Conservation (phyloP, 2,329 filamentous ascomycete species). For the Alternaria sp. region DNA sequence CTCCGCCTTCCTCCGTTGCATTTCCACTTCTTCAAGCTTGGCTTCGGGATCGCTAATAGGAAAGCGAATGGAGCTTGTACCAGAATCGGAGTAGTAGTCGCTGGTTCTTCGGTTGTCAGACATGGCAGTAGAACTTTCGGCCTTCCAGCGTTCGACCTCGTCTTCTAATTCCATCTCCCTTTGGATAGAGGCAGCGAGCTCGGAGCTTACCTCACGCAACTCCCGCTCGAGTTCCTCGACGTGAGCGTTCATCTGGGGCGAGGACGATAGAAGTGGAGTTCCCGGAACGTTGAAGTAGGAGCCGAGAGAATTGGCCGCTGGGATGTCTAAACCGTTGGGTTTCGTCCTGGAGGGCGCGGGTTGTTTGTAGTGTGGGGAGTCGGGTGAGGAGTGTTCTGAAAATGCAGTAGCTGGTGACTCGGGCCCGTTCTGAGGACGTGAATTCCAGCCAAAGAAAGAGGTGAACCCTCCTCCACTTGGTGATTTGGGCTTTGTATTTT, state of each 20-base stretch:
- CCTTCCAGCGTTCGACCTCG: constrained; percentile 84
- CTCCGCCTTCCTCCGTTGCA: constrained; percentile 81
- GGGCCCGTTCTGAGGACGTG: constrained; percentile 60
- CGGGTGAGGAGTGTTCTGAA: constrained; percentile 68
- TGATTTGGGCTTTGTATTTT: constrained; percentile 54
- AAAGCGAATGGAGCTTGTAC: constrained; percentile 82
- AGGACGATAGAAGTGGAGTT: constrained; percentile 56
- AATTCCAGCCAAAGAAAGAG: constrained; percentile 74
- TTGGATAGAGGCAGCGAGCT: constrained; percentile 90
- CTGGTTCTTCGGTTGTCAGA: constrained; percentile 79
- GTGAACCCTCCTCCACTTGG: constrained; percentile 63
- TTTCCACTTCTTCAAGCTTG: constrained; percentile 77
- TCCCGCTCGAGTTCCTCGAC: constrained; percentile 94
- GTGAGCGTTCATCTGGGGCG: constrained; percentile 62
- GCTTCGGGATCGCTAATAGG: constrained; percentile 68
- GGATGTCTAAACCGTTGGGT: constrained; percentile 61
- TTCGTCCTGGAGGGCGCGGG: constrained; percentile 44
- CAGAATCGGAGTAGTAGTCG: constrained; percentile 98
- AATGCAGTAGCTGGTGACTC: constrained; percentile 70
- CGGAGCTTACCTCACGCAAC: constrained; percentile 88
- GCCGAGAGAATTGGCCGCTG: constrained; percentile 59
- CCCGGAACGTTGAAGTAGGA: constrained; percentile 59
- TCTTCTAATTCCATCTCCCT: constrained; percentile 97
- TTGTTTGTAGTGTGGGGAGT: constrained; percentile 59
- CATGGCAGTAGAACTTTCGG: constrained; percentile 70